phyloP scores from a whole-genome alignment of 2,329 filamentous ascomycete species.

The Pyrenophora teres region DNA sequence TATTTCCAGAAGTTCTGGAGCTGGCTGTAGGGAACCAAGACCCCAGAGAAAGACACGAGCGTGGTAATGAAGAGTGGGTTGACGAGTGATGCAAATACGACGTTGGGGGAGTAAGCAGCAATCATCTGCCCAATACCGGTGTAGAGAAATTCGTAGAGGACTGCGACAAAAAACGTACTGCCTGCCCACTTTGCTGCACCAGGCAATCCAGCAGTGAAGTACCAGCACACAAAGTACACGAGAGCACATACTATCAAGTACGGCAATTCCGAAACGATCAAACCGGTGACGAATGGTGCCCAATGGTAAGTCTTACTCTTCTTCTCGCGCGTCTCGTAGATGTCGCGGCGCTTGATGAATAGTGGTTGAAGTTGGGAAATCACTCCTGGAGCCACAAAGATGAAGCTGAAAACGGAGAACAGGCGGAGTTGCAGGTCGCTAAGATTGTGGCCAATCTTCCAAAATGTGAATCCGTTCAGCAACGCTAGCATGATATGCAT shows the following conservation, averaged over 20 bases:
- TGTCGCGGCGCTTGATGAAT: slow-evolving; percentile 48
- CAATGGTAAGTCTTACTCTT: slow-evolving; percentile 72
- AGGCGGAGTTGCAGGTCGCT: slow-evolving; percentile 48
- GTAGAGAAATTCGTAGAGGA: slow-evolving; percentile 53
- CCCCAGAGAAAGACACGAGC: slow-evolving; percentile 44
- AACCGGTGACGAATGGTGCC: slow-evolving; percentile 70
- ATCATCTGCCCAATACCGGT: slow-evolving; percentile 60
- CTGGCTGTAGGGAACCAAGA: slow-evolving; percentile 64
- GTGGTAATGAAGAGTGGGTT: slow-evolving; percentile 20
- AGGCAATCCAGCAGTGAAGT: slow-evolving; percentile 55
- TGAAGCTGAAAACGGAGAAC: slow-evolving; percentile 56
- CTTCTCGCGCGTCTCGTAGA: slow-evolving; percentile 63
- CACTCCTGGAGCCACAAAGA: slow-evolving; percentile 45
- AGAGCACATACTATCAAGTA: slow-evolving; percentile 65
- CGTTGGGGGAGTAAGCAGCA: slow-evolving; percentile 48
- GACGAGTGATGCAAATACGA: slow-evolving; percentile 58
- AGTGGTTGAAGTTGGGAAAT: slow-evolving; percentile 47
- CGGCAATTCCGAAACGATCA: slow-evolving; percentile 70
- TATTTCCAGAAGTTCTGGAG: slow-evolving; percentile 71
- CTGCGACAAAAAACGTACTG: slow-evolving; percentile 38
- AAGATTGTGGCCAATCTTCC: slow-evolving; percentile 16
- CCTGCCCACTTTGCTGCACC: slow-evolving; percentile 58
- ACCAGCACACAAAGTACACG: slow-evolving; percentile 68
- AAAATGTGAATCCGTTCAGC: slow-evolving; percentile 26
- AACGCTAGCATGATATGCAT: slow-evolving; percentile 17